A percentile compares a stretch with the other conserved stretches of the same genome.
Conservation (phyloP, 208 protist species). For the Balamuthia mandrillaris region DNA sequence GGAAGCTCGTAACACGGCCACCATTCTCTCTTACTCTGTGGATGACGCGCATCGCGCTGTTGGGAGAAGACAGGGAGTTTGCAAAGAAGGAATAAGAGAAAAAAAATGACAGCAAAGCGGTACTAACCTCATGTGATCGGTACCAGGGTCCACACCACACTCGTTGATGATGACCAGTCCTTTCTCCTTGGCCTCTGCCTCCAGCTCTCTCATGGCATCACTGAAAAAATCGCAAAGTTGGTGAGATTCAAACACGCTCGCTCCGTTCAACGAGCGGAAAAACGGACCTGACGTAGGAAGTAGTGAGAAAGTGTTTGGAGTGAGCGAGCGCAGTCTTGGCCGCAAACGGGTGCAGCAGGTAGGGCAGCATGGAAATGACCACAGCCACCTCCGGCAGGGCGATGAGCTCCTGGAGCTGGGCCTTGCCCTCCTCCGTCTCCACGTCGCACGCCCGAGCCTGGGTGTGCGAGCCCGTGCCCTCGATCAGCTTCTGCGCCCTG, state of each 20-base stretch:
- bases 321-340: constrained; percentile 66
- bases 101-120: background rate
- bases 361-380: constrained; percentile 65
- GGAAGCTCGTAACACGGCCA: constrained; percentile 59
- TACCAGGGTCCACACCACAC: constrained; percentile 78
- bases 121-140: constrained; percentile 68
- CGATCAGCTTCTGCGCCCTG: constrained; percentile 33
- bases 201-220: constrained; percentile 43
- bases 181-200: constrained; percentile 47
- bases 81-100: background rate
- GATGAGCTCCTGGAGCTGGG: constrained; percentile 51
- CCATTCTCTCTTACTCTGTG: constrained; percentile 63
- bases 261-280: background rate
- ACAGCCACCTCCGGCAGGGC: constrained; percentile 65
- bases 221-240: too few species aligned
- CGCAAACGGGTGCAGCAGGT: constrained; percentile 45
- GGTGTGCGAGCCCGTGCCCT: background rate
- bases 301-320: constrained; percentile 70
- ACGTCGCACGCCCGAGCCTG: constrained; percentile 51
- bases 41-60: constrained; percentile 53
- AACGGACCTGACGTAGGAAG: constrained; percentile 62
- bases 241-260: too few species aligned
- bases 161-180: constrained; percentile 72
- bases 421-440: constrained; percentile 30
- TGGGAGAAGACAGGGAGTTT: background rate